Evolutionary conservation across 306 rosid genomes (phyloP).

Genomic region (Citrullus amarus): DNA sequence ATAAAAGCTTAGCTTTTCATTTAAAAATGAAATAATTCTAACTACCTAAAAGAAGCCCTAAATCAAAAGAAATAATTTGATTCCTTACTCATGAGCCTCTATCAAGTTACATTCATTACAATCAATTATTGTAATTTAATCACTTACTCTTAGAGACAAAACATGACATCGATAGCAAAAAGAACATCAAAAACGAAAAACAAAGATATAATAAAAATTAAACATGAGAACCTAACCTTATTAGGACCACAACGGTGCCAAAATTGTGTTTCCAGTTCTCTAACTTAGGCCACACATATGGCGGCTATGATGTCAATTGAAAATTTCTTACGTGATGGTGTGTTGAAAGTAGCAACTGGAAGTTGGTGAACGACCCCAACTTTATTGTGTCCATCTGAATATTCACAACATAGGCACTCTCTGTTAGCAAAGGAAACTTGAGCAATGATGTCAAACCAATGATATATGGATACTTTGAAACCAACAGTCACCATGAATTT

Average conservation of each 20-base stretch:
- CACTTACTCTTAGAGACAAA: too few relatives aligned
- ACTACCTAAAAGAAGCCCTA: too few relatives aligned
- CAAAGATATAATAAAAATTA: background rate
- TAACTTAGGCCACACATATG: too few relatives aligned
- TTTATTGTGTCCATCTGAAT: slow-evolving; percentile 37
- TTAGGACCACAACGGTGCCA: too few relatives aligned
- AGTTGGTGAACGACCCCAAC: slow-evolving; percentile 66
- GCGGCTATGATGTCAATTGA: too few relatives aligned
- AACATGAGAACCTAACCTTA: background rate
- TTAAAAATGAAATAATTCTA: too few relatives aligned
- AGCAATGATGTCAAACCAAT: background rate
- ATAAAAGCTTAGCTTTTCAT: too few relatives aligned
- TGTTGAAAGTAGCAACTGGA: too few relatives aligned
- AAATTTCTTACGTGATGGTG: too few relatives aligned
- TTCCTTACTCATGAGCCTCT: background rate
- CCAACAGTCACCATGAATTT: background rate
- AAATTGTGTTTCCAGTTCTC: too few relatives aligned
- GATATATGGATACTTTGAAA: background rate
- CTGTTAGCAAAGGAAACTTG: background rate
- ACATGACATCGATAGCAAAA: background rate
- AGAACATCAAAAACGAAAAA: background rate
- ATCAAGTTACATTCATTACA: background rate
- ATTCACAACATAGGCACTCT: background rate
- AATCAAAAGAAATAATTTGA: background rate
- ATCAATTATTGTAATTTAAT: too few relatives aligned